phyloP scores from a whole-genome alignment of 306 rosid genomes.

The Herpetospermum pedunculosum region DNA sequence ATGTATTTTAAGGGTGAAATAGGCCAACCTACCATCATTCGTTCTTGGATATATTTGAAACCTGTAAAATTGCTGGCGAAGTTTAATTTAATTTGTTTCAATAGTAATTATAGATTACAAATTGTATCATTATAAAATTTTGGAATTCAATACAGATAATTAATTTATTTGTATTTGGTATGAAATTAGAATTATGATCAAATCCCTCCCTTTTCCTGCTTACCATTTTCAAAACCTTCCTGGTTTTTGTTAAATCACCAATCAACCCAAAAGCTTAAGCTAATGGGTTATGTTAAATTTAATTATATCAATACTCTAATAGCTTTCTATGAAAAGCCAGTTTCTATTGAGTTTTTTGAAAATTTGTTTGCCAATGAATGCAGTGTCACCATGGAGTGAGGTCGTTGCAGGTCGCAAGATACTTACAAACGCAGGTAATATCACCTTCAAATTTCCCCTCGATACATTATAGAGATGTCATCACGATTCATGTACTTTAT shows the following conservation, averaged over 20 bases:
- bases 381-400: slow-evolving; percentile 97
- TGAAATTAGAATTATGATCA: neutral
- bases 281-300: too few species aligned
- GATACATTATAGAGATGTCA: neutral
- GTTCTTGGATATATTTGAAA: neutral
- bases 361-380: slow-evolving; percentile 15
- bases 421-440: slow-evolving; percentile 82
- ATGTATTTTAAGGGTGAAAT: neutral
- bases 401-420: slow-evolving; percentile 76
- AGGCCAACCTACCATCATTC: neutral
- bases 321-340: neutral
- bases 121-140: neutral
- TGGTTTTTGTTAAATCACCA: too few species aligned
- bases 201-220: neutral
- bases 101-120: neutral
- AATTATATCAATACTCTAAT: too few species aligned
- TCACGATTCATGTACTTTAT: neutral
- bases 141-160: neutral
- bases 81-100: neutral
- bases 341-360: neutral
- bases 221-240: neutral
- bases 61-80: neutral
- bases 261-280: too few species aligned
- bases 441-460: neutral
- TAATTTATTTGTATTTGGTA: neutral